A percentile compares a stretch with the other conserved stretches of the same genome.
These are phyloP conservation scores for Drosera spatulata DNA, from an alignment of 179 eudicot species.

Conservation along the genomic window DNA sequence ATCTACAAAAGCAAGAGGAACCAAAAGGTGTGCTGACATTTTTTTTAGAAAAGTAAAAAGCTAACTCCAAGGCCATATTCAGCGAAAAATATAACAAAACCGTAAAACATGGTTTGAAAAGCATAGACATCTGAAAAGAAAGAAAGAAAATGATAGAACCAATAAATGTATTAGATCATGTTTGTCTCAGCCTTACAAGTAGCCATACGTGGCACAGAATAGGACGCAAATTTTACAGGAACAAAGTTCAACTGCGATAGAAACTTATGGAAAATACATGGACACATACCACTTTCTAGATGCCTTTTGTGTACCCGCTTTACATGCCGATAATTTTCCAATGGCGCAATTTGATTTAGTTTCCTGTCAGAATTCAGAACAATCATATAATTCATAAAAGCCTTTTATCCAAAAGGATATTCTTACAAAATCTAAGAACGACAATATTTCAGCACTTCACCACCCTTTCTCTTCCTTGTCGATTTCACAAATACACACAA, in stretches of 20 bases:
- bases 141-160: too few species aligned
- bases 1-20: too few species aligned
- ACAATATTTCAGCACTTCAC: neutral
- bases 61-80: too few species aligned
- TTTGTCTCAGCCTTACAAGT: too few species aligned
- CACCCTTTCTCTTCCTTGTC: neutral
- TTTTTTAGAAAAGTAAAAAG: too few species aligned
- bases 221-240: neutral
- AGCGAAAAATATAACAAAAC: too few species aligned
- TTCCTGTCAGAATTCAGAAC: conserved; percentile 30
- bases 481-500: neutral
- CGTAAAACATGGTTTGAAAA: too few species aligned
- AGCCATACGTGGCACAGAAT: neutral
- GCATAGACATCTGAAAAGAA: too few species aligned
- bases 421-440: neutral
- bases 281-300: conserved; percentile 35
- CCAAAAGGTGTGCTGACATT: too few species aligned
- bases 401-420: neutral
- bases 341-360: conserved; percentile 58
- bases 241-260: neutral
- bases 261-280: neutral
- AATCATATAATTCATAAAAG: too few species aligned
- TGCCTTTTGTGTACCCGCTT: conserved; percentile 62
- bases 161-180: too few species aligned
- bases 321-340: conserved; percentile 81